phyloP scores from a whole-genome alignment of 139 green algal genomes.

The Desmodesmus armatus region DNA sequence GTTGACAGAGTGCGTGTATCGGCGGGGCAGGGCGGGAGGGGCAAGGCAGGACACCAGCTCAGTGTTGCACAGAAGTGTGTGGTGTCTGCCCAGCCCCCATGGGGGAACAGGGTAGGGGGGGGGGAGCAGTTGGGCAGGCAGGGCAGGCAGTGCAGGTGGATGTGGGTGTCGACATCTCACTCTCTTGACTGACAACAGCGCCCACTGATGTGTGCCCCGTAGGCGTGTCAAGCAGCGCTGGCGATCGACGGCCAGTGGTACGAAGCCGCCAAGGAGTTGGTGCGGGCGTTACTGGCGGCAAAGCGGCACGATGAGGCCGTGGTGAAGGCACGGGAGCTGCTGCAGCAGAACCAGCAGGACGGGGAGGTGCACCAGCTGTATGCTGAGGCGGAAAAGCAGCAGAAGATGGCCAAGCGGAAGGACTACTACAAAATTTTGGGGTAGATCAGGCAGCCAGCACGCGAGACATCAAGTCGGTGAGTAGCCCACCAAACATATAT shows the following conservation, averaged over 20 bases:
- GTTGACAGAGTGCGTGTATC: background rate
- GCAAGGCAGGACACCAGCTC: no score
- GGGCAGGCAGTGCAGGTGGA: slow-evolving; percentile 35
- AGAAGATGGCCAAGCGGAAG: slow-evolving; percentile 66
- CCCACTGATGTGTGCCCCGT: background rate
- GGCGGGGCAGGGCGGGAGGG: no score
- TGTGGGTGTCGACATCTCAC: no score
- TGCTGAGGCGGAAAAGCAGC: slow-evolving; percentile 55
- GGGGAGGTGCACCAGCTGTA: slow-evolving; percentile 55
- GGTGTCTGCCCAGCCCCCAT: no score
- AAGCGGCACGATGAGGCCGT: slow-evolving; percentile 63
- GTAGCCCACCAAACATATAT: no score
- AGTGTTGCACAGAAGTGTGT: no score
- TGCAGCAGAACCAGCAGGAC: slow-evolving; percentile 48
- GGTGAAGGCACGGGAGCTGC: slow-evolving; percentile 53
- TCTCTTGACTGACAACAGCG: no score
- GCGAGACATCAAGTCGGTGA: no score
- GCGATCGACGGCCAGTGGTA: slow-evolving; percentile 26
- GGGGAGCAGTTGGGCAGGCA: background rate
- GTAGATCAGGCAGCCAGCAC: no score
- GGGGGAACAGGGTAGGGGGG: slow-evolving; percentile 41
- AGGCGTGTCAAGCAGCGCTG: slow-evolving; percentile 43
- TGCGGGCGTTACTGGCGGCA: slow-evolving; percentile 43
- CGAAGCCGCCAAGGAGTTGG: slow-evolving; percentile 40
- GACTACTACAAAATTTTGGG: slow-evolving; percentile 74